A percentile compares a stretch with the other conserved stretches of the same genome.
These are phyloP conservation scores for Arthrinium puccinioides DNA, from an alignment of 2,329 filamentous ascomycete genomes.

Conservation along the genomic window DNA sequence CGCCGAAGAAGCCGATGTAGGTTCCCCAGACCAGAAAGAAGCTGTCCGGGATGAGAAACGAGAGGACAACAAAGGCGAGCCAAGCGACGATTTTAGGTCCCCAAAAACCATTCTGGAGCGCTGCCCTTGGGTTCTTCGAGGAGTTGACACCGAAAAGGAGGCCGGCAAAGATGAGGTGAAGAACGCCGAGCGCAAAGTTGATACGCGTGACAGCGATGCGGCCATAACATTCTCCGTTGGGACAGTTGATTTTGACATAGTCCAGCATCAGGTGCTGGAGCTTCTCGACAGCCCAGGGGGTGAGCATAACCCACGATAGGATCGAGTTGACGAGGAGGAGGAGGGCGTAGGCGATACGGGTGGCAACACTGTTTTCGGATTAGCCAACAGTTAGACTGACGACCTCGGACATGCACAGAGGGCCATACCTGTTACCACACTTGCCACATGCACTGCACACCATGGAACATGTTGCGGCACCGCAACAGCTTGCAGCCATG, in stretches of 20 bases:
- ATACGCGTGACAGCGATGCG: conserved; percentile 96
- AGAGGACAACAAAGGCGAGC: conserved; percentile 78
- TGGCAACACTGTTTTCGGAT: conserved; percentile 64
- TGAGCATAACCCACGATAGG: conserved; percentile 97
- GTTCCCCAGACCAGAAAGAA: conserved; percentile 97
- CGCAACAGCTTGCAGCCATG: conserved; percentile 84
- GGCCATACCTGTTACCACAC: conserved; percentile 78
- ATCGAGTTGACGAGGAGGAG: conserved; percentile 96
- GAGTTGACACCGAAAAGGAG: conserved; percentile 80
- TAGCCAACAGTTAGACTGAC: conserved; percentile 6
- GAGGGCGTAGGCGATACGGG: conserved; percentile 91
- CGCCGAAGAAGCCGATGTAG: conserved; percentile 80
- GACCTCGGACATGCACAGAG: neutral
- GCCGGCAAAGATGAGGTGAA: conserved; percentile 80
- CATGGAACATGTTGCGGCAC: conserved; percentile 91
- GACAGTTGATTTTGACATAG: conserved; percentile 92
- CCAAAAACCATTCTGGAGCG: conserved; percentile 98
- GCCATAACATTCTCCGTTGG: conserved; percentile 84
- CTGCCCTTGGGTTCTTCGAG: conserved; percentile 79
- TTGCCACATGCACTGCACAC: conserved; percentile 94
- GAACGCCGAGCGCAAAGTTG: conserved; percentile 92
- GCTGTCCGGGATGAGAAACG: conserved; percentile 88
- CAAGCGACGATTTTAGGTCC: conserved; percentile 90
- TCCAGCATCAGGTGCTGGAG: conserved; percentile 86
- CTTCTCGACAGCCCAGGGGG: conserved; percentile 95